Conservation (phyloP, 305 asterid genomes). For the Fraxinus floribunda region DNA sequence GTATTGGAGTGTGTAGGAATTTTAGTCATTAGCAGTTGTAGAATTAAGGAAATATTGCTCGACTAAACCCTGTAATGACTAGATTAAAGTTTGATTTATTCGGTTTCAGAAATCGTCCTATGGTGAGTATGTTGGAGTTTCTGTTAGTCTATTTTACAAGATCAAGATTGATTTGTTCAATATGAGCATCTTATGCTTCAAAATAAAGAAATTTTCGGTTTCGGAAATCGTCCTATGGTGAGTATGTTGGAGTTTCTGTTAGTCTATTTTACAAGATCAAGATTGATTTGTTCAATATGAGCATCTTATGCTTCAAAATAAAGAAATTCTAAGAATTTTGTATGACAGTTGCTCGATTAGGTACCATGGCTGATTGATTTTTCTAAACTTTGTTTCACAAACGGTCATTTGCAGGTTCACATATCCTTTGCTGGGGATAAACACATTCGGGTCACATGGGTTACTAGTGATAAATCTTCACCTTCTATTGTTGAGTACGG, state of each 20-base stretch:
- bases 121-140: background rate
- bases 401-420: conserved; percentile 64
- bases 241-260: background rate
- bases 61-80: background rate
- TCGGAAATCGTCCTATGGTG: background rate
- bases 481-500: conserved; percentile 75
- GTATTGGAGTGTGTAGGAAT: background rate
- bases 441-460: conserved; percentile 79
- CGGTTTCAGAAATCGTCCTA: background rate
- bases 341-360: background rate
- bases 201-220: background rate
- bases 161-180: background rate
- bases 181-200: background rate
- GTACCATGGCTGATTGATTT: background rate
- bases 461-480: conserved; percentile 49
- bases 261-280: background rate
- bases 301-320: background rate
- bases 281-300: background rate
- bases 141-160: background rate
- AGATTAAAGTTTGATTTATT: background rate
- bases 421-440: conserved; percentile 80
- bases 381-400: background rate
- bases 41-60: background rate
- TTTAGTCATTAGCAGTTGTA: background rate
- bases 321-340: background rate